These are phyloP conservation scores for Blastobotrys niveus DNA, from an alignment of 1,139 yeast genomes.

Conservation along the genomic window DNA sequence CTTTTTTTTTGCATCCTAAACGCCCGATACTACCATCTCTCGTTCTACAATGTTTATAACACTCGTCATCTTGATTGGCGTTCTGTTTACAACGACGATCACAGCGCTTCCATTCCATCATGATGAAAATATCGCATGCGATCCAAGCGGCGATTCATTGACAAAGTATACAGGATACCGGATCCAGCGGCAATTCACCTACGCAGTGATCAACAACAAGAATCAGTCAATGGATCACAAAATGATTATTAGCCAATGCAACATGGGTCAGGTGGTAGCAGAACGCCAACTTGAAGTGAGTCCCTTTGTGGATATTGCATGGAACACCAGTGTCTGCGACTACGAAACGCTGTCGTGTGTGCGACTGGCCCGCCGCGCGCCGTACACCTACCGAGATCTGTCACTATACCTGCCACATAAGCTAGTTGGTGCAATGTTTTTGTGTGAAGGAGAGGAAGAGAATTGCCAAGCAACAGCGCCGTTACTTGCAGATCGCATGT, in stretches of 20 bases:
- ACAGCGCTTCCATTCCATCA: neutral
- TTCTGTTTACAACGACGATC: neutral
- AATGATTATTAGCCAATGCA: constrained; percentile 12
- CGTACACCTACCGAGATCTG: constrained; percentile 8
- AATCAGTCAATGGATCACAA: neutral
- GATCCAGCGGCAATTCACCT: constrained; percentile 10
- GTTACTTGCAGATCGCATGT: constrained; percentile 7
- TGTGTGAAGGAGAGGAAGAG: neutral
- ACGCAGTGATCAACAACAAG: neutral
- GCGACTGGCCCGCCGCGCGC: constrained; percentile 11
- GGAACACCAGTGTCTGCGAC: constrained; percentile 11
- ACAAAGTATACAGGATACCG: constrained; percentile 5
- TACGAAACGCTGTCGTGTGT: constrained; percentile 1
- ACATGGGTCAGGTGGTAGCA: constrained; percentile 4
- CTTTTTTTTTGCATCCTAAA: no score
- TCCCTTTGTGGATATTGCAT: constrained; percentile 7
- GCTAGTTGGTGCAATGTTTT: constrained; percentile 12
- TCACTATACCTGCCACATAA: constrained; percentile 10
- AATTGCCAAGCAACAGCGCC: constrained; percentile 10
- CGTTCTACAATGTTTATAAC: no score
- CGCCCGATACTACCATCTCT: no score
- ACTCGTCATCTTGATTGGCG: neutral
- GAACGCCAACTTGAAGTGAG: constrained; percentile 1
- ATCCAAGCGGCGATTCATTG: neutral
- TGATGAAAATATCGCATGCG: constrained; percentile 2